These are phyloP conservation scores for Scheffersomyces amazonensis DNA, from an alignment of 805 yeast species.

Conservation along the genomic window DNA sequence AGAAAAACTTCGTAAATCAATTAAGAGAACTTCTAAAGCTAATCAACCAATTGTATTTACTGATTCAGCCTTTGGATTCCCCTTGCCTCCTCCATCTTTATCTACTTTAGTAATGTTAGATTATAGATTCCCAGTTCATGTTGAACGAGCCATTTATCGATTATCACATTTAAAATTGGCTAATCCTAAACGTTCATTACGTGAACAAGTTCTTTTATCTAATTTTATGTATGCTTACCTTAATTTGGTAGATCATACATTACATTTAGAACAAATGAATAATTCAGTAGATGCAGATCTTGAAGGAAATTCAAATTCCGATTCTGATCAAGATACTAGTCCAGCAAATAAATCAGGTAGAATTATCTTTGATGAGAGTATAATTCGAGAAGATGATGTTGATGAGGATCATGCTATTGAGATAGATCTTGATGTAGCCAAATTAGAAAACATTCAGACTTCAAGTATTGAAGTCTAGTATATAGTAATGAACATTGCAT, in stretches of 20 bases:
- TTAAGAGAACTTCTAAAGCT: constrained; percentile 38
- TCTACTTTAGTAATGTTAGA: constrained; percentile 80
- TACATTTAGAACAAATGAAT: constrained; percentile 57
- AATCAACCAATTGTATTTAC: constrained; percentile 49
- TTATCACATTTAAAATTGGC: constrained; percentile 91
- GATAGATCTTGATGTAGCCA: constrained; percentile 1
- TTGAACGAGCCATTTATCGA: constrained; percentile 92
- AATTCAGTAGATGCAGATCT: neutral
- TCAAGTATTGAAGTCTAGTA: neutral
- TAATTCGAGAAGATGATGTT: constrained; percentile 8
- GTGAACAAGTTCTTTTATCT: constrained; percentile 89
- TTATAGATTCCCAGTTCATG: constrained; percentile 88
- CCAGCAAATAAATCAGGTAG: no score
- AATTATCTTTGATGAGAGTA: constrained; percentile 2
- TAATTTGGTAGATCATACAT: constrained; percentile 89
- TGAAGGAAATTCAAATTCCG: constrained; percentile 5
- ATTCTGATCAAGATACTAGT: no score
- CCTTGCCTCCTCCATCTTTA: constrained; percentile 74
- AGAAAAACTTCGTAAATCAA: constrained; percentile 41
- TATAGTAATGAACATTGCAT: neutral
- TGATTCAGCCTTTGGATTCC: constrained; percentile 86
- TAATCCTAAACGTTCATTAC: constrained; percentile 84
- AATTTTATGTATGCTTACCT: constrained; percentile 97
- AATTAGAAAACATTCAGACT: neutral
- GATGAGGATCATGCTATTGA: constrained; percentile 8